Evolutionary conservation across 805 yeast species (phyloP).

Genomic region (Tetrapisispora fleetii): DNA sequence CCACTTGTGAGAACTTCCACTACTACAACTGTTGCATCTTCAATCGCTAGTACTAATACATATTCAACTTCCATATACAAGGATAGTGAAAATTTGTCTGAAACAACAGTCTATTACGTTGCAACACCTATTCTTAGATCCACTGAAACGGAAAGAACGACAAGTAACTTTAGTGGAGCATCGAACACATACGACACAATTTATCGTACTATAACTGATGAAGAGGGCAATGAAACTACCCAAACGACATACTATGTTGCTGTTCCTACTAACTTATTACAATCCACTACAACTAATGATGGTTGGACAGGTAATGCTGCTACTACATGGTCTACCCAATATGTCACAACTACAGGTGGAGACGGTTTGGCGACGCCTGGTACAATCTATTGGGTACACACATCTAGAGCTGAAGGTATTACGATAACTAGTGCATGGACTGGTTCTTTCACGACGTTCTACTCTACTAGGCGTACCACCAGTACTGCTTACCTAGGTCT

Average conservation of each 20-base stretch:
- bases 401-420: neutral
- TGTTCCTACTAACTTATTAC: neutral
- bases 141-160: neutral
- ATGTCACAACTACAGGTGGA: neutral
- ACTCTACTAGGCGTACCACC: neutral
- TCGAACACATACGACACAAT: neutral
- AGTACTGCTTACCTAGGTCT: neutral
- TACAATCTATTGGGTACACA: neutral
- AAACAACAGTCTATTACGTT: neutral
- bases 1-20: too few species aligned
- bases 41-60: too few species aligned
- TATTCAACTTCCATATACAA: too few species aligned
- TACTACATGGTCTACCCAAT: neutral
- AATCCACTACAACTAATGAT: neutral
- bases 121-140: neutral
- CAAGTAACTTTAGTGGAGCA: neutral
- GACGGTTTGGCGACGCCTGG: neutral
- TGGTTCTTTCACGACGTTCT: constrained; percentile 3
- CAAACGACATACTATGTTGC: neutral
- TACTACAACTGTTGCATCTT: too few species aligned
- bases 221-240: neutral
- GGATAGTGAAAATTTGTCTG: too few species aligned
- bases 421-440: constrained; percentile 3
- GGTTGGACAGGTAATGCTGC: neutral
- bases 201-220: neutral